Conservation (phyloP, 1,139 yeast genomes). For the Scheffersomyces segobiensis region DNA sequence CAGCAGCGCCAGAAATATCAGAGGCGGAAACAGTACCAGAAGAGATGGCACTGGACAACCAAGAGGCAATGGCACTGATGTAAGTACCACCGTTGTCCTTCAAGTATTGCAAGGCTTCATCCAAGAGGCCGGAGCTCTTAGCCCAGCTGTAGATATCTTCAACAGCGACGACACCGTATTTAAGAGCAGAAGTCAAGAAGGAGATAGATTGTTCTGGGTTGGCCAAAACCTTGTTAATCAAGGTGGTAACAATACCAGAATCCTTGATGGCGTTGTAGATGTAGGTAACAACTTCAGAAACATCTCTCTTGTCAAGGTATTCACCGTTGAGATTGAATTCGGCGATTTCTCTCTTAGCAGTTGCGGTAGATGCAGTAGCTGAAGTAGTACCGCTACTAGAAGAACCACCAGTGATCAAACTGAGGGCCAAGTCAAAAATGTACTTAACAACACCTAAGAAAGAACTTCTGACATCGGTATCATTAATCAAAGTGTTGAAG, state of each 20-base stretch:
- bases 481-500: constrained; percentile 35
- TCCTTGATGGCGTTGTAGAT: constrained; percentile 31
- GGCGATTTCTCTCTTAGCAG: constrained; percentile 22
- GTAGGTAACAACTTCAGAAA: constrained; percentile 26
- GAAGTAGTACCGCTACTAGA: constrained; percentile 17
- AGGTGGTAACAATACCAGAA: constrained; percentile 36
- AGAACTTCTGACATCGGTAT: constrained; percentile 35
- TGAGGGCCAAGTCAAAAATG: constrained; percentile 32
- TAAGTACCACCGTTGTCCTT: constrained; percentile 31
- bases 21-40: constrained; percentile 11
- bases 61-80: constrained; percentile 27
- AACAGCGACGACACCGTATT: constrained; percentile 34
- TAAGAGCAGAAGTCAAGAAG: constrained; percentile 35
- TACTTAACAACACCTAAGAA: constrained; percentile 38
- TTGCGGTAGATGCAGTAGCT: constrained; percentile 16
- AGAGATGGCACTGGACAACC: constrained; percentile 20
- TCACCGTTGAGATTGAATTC: constrained; percentile 12
- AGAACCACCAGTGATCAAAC: constrained; percentile 26
- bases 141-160: constrained; percentile 43
- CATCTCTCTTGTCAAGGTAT: constrained; percentile 41
- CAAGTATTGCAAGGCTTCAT: constrained; percentile 31
- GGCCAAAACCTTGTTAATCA: constrained; percentile 35
- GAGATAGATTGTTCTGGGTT: constrained; percentile 38
- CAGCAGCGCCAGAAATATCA: constrained; percentile 13
- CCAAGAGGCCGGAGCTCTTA: constrained; percentile 39